phyloP scores from a whole-genome alignment of 352 stramenopile species.

The Globisporangium cystogenes region DNA sequence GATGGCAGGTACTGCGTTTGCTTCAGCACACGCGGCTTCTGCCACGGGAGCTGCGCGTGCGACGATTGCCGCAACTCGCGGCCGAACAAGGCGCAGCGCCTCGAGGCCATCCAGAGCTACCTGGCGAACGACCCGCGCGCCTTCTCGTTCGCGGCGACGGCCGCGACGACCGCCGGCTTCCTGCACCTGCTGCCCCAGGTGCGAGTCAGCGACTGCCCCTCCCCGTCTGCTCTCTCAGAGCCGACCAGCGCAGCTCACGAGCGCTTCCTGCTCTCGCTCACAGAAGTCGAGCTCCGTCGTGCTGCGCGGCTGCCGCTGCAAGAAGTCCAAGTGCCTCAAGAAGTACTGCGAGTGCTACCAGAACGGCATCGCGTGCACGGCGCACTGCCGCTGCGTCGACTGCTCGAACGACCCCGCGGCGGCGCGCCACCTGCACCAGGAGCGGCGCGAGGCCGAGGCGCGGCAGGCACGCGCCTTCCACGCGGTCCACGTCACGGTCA shows the following conservation, averaged over 20 bases:
- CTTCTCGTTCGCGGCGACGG: constrained; percentile 56
- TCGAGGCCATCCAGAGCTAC: constrained; percentile 73
- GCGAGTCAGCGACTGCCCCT: too few relatives aligned
- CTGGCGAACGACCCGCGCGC: constrained; percentile 68
- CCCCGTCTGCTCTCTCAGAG: constrained; percentile 1
- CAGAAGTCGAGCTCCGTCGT: constrained; percentile 71
- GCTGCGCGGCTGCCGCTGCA: constrained; percentile 92
- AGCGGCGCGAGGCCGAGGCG: constrained; percentile 5
- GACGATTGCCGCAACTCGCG: constrained; percentile 73
- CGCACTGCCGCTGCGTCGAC: constrained; percentile 93
- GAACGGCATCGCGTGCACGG: constrained; percentile 86
- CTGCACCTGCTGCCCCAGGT: constrained; percentile 68
- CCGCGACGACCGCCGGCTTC: constrained; percentile 32
- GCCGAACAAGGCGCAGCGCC: constrained; percentile 46
- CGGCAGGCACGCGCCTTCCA: constrained; percentile 27
- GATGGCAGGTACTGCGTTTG: constrained; percentile 68
- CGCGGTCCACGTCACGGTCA: constrained; percentile 58
- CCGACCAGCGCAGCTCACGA: background rate
- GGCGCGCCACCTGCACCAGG: constrained; percentile 28
- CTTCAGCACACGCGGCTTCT: constrained; percentile 81
- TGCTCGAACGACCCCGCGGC: constrained; percentile 87
- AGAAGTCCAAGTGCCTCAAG: constrained; percentile 97
- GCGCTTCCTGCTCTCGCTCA: background rate
- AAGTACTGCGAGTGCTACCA: constrained; percentile 99
- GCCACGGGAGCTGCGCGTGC: constrained; percentile 58